A percentile compares a stretch with the other conserved stretches of the same genome.
These are phyloP conservation scores for Sapria himalayana DNA, from an alignment of 345 rosid genomes.

Conservation along the genomic window DNA sequence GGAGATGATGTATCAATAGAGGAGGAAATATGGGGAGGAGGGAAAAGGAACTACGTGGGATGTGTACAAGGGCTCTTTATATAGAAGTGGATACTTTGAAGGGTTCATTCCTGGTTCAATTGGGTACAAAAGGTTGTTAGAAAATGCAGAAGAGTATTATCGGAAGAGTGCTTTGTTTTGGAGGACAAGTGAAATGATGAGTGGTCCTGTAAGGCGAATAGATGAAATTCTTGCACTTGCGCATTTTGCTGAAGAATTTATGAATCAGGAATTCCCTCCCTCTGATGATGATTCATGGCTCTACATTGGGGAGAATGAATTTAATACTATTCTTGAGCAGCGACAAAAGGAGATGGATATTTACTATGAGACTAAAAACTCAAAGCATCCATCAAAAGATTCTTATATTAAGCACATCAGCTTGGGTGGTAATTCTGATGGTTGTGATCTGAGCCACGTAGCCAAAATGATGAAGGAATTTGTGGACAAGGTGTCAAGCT, in stretches of 20 bases:
- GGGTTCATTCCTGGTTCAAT: slow-evolving; percentile 56
- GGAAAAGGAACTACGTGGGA: slow-evolving; percentile 64
- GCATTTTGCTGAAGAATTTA: slow-evolving; percentile 36
- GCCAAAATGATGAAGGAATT: slow-evolving; percentile 61
- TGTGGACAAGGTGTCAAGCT: slow-evolving; percentile 55
- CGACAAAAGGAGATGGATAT: slow-evolving; percentile 74
- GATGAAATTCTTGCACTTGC: slow-evolving; percentile 73
- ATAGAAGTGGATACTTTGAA: slow-evolving; percentile 55
- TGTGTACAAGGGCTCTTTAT: slow-evolving; percentile 40
- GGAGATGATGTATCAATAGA: slow-evolving; percentile 72
- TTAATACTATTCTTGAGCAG: slow-evolving; percentile 54
- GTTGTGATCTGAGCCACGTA: slow-evolving; percentile 43
- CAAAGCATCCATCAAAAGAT: slow-evolving; percentile 30
- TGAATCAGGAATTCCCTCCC: slow-evolving; percentile 32
- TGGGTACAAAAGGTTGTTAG: slow-evolving; percentile 61
- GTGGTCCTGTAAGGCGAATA: slow-evolving; percentile 56
- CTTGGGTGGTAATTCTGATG: slow-evolving; percentile 20
- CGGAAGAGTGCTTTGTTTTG: slow-evolving; percentile 35
- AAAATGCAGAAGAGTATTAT: slow-evolving; percentile 64
- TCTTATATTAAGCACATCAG: slow-evolving; percentile 26
- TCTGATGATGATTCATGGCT: slow-evolving; percentile 89
- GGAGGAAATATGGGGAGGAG: slow-evolving; percentile 53
- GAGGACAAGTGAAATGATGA: slow-evolving; percentile 49
- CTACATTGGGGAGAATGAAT: slow-evolving; percentile 56
- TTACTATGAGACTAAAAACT: slow-evolving; percentile 25